These are phyloP conservation scores for Neurospora tetraspora DNA, from an alignment of 495 filamentous ascomycete genomes.

Conservation along the genomic window DNA sequence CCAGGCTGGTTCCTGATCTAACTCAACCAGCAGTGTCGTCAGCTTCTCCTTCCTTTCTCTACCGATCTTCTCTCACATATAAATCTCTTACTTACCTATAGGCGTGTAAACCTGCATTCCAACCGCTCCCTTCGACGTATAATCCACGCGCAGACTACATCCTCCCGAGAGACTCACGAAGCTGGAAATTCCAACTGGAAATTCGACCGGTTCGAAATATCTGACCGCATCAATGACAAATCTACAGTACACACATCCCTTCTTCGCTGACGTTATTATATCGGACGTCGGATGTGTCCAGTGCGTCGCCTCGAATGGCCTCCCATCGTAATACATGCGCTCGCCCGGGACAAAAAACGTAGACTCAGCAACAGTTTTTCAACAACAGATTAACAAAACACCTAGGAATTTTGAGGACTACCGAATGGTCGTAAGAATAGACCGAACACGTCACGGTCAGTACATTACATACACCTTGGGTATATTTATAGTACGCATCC, in stretches of 20 bases:
- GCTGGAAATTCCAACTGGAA: neutral
- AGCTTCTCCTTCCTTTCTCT: neutral
- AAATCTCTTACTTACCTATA: neutral
- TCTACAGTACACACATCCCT: neutral
- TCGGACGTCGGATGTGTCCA: neutral
- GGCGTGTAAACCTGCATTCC: neutral
- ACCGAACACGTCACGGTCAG: too few relatives aligned
- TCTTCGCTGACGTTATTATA: neutral
- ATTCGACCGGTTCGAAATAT: neutral
- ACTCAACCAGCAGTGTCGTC: neutral
- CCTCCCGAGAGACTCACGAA: neutral
- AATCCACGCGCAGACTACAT: neutral
- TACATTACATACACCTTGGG: too few relatives aligned
- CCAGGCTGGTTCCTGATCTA: neutral
- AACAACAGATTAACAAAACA: too few relatives aligned
- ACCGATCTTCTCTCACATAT: neutral
- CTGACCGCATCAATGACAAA: neutral
- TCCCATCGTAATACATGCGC: neutral
- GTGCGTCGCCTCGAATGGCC: neutral
- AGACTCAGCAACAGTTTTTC: too few relatives aligned
- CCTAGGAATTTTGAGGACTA: too few relatives aligned
- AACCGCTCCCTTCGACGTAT: neutral
- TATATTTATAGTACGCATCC: too few relatives aligned
- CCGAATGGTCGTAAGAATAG: too few relatives aligned
- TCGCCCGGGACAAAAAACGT: too few relatives aligned